Conservation (phyloP, 2,329 filamentous ascomycete species). For the Penicillium aurantiogriseum region DNA sequence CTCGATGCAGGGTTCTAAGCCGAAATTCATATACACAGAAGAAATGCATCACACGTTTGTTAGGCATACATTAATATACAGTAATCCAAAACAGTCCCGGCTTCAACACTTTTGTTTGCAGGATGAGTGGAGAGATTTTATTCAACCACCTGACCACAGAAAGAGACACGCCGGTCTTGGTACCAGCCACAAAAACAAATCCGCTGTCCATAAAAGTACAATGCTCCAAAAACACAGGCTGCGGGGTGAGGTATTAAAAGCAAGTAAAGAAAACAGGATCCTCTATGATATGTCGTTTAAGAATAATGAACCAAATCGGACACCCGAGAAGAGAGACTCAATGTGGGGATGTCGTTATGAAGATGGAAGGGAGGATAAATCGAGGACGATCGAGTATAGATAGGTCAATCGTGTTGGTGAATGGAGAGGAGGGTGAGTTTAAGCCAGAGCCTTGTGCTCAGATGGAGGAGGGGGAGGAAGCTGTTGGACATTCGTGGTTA, state of each 20-base stretch:
- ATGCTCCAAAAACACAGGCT: constrained; percentile 26
- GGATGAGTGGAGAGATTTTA: constrained; percentile 20
- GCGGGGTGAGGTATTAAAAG: constrained; percentile 27
- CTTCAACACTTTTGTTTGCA: constrained; percentile 17
- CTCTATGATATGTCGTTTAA: constrained; percentile 40
- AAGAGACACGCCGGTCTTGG: not conserved
- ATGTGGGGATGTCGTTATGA: constrained; percentile 25
- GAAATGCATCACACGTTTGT: constrained; percentile 31
- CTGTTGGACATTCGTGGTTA: constrained; percentile 3
- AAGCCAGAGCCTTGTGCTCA: constrained; percentile 38
- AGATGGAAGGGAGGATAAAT: constrained; percentile 17
- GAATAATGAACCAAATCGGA: constrained; percentile 36
- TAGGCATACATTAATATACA: constrained; percentile 38
- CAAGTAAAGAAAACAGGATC: constrained; percentile 21
- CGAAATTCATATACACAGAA: not conserved
- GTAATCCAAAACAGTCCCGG: constrained; percentile 18
- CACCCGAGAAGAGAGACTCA: constrained; percentile 41
- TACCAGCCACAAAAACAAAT: constrained; percentile 25
- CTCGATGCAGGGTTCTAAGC: not conserved
- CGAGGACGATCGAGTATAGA: constrained; percentile 14
- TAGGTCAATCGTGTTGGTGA: not conserved
- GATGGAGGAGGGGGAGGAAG: constrained; percentile 39
- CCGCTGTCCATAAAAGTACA: constrained; percentile 29
- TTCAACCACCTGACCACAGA: not conserved
- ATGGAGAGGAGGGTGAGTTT: constrained; percentile 16